A percentile compares a stretch with the other conserved stretches of the same genome.
These are phyloP conservation scores for Wallacemonas sp. DNA, from an alignment of 208 protist genomes.

Conservation along the genomic window DNA sequence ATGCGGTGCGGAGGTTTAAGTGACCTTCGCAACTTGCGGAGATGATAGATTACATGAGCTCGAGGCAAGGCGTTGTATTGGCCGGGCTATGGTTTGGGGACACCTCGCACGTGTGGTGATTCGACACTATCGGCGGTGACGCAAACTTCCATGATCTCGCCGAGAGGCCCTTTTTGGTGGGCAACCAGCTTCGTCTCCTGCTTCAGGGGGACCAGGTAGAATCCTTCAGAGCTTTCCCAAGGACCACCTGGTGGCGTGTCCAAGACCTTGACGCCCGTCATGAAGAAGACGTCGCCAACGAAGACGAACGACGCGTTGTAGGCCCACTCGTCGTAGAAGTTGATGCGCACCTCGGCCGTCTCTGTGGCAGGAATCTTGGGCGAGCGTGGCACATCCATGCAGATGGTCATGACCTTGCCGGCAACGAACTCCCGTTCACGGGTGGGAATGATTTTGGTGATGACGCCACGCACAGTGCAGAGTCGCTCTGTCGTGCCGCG, in stretches of 20 bases:
- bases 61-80: neutral
- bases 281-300: conserved; percentile 52
- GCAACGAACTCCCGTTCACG: conserved; percentile 56
- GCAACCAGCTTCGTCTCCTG: conserved; percentile 38
- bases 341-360: conserved; percentile 30
- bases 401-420: conserved; percentile 55
- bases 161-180: conserved; percentile 40
- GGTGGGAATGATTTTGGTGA: conserved; percentile 35
- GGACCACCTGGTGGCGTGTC: conserved; percentile 17
- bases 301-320: conserved; percentile 64
- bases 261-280: conserved; percentile 43
- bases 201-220: conserved; percentile 46
- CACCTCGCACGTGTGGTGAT: conserved; percentile 38
- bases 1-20: too few species aligned
- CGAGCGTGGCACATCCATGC: conserved; percentile 9
- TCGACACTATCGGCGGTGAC: conserved; percentile 52
- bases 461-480: conserved; percentile 49
- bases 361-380: conserved; percentile 20
- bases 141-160: conserved; percentile 63
- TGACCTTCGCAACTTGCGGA: too few species aligned
- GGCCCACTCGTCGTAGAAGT: conserved; percentile 79
- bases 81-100: too few species aligned
- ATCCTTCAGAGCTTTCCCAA: neutral
- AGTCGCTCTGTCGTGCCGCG: conserved; percentile 23
- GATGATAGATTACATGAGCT: neutral